A percentile compares a stretch with the other conserved stretches of the same genome.
Evolutionary conservation across 2,329 filamentous ascomycete species (phyloP).

Genomic region (Tolypocladium amazonense): DNA sequence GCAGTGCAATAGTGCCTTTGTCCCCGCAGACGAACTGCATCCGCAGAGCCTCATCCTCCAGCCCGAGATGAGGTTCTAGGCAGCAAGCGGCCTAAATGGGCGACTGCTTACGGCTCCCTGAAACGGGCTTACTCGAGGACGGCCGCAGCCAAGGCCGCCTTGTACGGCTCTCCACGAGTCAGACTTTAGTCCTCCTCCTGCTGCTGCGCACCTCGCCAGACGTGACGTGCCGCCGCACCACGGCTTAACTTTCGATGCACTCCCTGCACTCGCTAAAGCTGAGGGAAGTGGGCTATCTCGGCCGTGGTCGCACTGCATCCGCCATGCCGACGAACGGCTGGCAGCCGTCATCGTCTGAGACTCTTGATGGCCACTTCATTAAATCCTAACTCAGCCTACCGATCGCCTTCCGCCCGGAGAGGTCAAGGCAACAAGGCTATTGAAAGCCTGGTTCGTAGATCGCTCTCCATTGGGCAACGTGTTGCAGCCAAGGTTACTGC

Average conservation of each 20-base stretch:
- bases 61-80: neutral
- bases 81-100: neutral
- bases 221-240: neutral
- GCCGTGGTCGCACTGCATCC: neutral
- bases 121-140: neutral
- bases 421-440: neutral
- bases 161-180: neutral
- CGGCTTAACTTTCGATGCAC: neutral
- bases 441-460: neutral
- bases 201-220: neutral
- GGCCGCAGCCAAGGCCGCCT: neutral
- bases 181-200: neutral
- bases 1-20: neutral
- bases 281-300: neutral
- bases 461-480: neutral
- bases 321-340: neutral
- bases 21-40: neutral
- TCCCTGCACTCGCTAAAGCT: neutral
- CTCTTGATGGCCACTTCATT: neutral
- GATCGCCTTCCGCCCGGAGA: neutral
- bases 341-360: neutral
- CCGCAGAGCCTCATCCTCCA: neutral
- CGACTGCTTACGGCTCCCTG: neutral
- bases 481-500: neutral
- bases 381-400: neutral